Conservation (phyloP, 768 basidiomycete genomes). For the Pleurotus ostreatus region DNA sequence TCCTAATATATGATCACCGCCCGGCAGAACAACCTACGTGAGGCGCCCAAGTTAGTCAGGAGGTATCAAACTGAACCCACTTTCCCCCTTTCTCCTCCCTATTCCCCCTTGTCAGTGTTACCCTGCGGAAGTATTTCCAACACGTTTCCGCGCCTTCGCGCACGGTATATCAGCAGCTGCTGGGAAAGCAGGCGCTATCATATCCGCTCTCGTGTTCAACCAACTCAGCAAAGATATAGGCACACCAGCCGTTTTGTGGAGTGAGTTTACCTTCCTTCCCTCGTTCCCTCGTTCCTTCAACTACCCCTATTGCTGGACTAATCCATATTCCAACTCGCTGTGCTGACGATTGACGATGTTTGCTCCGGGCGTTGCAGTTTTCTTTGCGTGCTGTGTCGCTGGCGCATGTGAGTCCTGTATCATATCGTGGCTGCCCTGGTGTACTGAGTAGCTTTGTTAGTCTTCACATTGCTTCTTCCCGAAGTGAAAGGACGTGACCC, state of each 20-base stretch:
- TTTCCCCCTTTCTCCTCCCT: background rate
- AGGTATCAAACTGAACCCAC: background rate
- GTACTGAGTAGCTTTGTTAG: background rate
- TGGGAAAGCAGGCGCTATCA: slow-evolving; percentile 76
- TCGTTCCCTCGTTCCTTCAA: too few species aligned
- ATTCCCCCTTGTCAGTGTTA: slow-evolving; percentile 42
- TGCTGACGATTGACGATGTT: too few species aligned
- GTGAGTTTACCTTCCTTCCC: slow-evolving; percentile 33
- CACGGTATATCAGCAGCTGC: slow-evolving; percentile 73
- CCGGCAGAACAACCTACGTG: slow-evolving; percentile 48
- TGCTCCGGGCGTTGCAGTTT: slow-evolving; percentile 37
- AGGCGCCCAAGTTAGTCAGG: slow-evolving; percentile 5
- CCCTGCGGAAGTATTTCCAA: slow-evolving; percentile 79
- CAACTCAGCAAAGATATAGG: slow-evolving; percentile 56
- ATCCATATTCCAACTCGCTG: too few species aligned
- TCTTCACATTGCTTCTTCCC: slow-evolving; percentile 3
- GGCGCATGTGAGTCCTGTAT: slow-evolving; percentile 35
- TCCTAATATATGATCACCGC: background rate
- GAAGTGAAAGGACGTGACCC: slow-evolving; percentile 6
- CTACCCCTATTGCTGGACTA: too few species aligned
- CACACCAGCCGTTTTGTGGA: slow-evolving; percentile 66
- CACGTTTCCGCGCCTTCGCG: slow-evolving; percentile 66
- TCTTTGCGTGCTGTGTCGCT: slow-evolving; percentile 57
- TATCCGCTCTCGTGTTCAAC: slow-evolving; percentile 73
- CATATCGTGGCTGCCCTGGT: too few species aligned